Percentiles rank a stretch among this genome's conserved stretches.
These are phyloP conservation scores for Calocybe indica DNA, from an alignment of 768 basidiomycete species.

Conservation along the genomic window DNA sequence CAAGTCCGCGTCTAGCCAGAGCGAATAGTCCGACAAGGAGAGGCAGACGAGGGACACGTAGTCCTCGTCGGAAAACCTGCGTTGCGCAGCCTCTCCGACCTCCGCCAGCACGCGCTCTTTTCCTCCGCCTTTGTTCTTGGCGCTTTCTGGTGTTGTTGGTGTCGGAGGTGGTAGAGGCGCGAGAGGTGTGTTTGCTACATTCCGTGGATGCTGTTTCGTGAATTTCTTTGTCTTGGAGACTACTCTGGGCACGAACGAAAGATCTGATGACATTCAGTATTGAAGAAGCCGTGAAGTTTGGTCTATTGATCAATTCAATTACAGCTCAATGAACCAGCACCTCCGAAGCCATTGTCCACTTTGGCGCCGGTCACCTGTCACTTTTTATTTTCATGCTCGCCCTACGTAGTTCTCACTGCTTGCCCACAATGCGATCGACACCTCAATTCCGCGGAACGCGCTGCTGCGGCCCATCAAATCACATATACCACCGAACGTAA, in stretches of 20 bases:
- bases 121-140: too few relatives aligned
- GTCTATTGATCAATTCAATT: too few relatives aligned
- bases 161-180: background rate
- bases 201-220: background rate
- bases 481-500: too few relatives aligned
- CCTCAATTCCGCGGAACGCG: too few relatives aligned
- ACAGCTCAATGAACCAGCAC: too few relatives aligned
- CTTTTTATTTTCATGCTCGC: too few relatives aligned
- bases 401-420: too few relatives aligned
- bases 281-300: too few relatives aligned
- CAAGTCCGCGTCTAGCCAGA: conserved; percentile 60
- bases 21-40: conserved; percentile 63
- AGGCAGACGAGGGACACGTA: conserved; percentile 46
- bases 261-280: conserved; percentile 17
- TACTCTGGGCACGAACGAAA: conserved; percentile 44
- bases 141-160: background rate
- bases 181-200: background rate
- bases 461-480: too few relatives aligned
- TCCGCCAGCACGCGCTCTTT: background rate
- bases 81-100: conserved; percentile 7
- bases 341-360: too few relatives aligned
- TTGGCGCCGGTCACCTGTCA: too few relatives aligned
- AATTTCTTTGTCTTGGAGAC: conserved; percentile 30
- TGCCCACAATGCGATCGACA: too few relatives aligned
- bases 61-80: conserved; percentile 31